Conservation (phyloP, 805 yeast genomes). For the Debaryomyces castellii region DNA sequence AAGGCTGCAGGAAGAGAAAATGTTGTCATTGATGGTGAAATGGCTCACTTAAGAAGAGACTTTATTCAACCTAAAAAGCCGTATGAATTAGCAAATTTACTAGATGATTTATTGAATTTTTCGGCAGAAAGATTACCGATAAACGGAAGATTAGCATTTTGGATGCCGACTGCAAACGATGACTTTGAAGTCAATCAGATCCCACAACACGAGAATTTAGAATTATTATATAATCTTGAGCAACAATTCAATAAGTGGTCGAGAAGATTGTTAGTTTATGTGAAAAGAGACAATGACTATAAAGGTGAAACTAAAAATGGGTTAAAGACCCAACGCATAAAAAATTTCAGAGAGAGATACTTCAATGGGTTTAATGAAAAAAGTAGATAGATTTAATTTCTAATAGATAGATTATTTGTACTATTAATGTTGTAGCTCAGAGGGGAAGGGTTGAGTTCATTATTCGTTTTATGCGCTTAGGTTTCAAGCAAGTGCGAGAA, state of each 20-base stretch:
- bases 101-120: conserved; percentile 76
- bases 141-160: conserved; percentile 82
- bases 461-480: conserved; percentile 12
- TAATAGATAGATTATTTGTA: not conserved
- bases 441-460: too few relatives aligned
- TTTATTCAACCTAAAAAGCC: conserved; percentile 93
- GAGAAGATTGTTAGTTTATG: conserved; percentile 78
- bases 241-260: conserved; percentile 96
- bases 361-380: conserved; percentile 60
- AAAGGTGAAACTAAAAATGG: conserved; percentile 49
- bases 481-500: conserved; percentile 13
- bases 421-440: too few relatives aligned
- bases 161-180: conserved; percentile 98
- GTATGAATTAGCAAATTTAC: conserved; percentile 70
- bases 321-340: conserved; percentile 48
- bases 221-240: conserved; percentile 69
- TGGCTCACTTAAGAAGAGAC: conserved; percentile 74
- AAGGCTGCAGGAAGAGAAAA: conserved; percentile 72
- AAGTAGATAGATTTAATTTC: conserved; percentile 18
- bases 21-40: conserved; percentile 72
- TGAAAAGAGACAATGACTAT: conserved; percentile 52
- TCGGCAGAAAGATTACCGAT: conserved; percentile 69
- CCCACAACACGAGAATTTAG: conserved; percentile 76
- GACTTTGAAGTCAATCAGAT: conserved; percentile 66
- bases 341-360: conserved; percentile 70